Percentiles rank a stretch among this genome's conserved stretches.
phyloP scores from a whole-genome alignment of 805 yeast genomes.

The Hagleromyces aurorensis region DNA sequence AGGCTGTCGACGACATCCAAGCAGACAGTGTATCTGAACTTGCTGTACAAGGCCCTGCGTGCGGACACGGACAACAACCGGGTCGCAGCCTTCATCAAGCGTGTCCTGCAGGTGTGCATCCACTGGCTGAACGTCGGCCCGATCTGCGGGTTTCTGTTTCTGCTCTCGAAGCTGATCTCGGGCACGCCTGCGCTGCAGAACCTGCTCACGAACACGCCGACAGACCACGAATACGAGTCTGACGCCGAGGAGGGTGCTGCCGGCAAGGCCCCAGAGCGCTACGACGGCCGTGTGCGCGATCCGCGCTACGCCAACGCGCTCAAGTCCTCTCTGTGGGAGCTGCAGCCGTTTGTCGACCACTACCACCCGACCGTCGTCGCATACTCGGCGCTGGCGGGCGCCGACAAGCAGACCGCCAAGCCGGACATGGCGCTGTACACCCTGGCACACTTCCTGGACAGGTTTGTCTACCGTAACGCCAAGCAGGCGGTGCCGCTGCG shows the following conservation, averaged over 20 bases:
- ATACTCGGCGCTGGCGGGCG: slow-evolving; percentile 62
- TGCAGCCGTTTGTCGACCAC: slow-evolving; percentile 63
- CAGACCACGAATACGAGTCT: slow-evolving; percentile 41
- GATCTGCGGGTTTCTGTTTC: slow-evolving; percentile 70
- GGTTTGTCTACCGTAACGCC: slow-evolving; percentile 91
- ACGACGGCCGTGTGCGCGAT: slow-evolving; percentile 86
- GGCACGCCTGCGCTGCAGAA: slow-evolving; percentile 59
- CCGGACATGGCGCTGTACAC: slow-evolving; percentile 91
- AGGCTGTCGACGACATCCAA: slow-evolving; percentile 82
- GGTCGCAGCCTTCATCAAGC: slow-evolving; percentile 81
- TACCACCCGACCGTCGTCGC: slow-evolving; percentile 88
- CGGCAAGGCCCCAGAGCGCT: slow-evolving; percentile 28
- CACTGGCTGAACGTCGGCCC: slow-evolving; percentile 88
- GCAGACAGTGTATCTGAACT: slow-evolving; percentile 83
- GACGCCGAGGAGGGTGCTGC: slow-evolving; percentile 39
- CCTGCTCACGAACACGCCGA: slow-evolving; percentile 47
- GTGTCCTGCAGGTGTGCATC: slow-evolving; percentile 76
- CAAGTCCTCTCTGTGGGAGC: slow-evolving; percentile 79
- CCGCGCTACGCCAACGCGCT: slow-evolving; percentile 89
- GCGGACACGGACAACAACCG: slow-evolving; percentile 56
- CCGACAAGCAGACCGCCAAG: slow-evolving; percentile 44
- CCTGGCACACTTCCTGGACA: slow-evolving; percentile 82
- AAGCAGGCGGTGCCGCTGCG: slow-evolving; percentile 65
- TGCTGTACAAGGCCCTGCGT: slow-evolving; percentile 76
- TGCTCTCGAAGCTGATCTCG: slow-evolving; percentile 62